Evolutionary conservation across 768 basidiomycete genomes (phyloP), one percentile per base, ranked within the genome.

Genomic region (Crepidotus variabilis): DNA sequence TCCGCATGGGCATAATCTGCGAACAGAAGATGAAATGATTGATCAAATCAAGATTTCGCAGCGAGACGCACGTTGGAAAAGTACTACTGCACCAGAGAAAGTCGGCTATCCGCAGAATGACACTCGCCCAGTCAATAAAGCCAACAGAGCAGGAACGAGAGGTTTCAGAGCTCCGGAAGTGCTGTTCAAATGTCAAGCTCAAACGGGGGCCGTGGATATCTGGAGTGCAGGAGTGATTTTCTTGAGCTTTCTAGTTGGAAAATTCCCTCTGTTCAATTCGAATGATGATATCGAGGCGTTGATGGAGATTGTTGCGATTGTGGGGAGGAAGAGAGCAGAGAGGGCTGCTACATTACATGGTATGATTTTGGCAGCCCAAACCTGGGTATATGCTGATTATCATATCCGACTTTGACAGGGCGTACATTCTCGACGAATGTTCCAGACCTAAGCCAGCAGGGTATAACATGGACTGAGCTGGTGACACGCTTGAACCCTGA

Each of bases 121-220:
- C 63, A 76, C 78, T 14, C 90, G 91, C 61, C 90, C 92, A 1
- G 76, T 79, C 36, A 89, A 92, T 52, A 95, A 95, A 69, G 94
- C 97, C 2, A 98, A 98, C 67, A 84, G 97, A 49, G 97, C 97
- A 1, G 97, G 97, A 2, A 99, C 97, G 11, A 76, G 97, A 64
- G 97, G 97, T 0, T 99, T 99, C 69, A 84, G 97, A 56, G 94
- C 97, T 1, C 97, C 97, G 0, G 97, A 99, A 65, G 96, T 99
- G 2, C 71, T 99, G 35, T 69, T 99, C 39, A 99, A 98, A 70
- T 99, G 97, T 63, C 84, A 84, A 2, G 89, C 93, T 63, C 97
- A 99, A 72, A 87, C 86, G 8, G 93, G 92, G 59, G 97, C 96
- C 1, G 88, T 98, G 66, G 97, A 99, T 63, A 83, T 98, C 47